These are phyloP conservation scores for Geotrichum reessii DNA, from an alignment of 1,139 yeast genomes.

Conservation along the genomic window DNA sequence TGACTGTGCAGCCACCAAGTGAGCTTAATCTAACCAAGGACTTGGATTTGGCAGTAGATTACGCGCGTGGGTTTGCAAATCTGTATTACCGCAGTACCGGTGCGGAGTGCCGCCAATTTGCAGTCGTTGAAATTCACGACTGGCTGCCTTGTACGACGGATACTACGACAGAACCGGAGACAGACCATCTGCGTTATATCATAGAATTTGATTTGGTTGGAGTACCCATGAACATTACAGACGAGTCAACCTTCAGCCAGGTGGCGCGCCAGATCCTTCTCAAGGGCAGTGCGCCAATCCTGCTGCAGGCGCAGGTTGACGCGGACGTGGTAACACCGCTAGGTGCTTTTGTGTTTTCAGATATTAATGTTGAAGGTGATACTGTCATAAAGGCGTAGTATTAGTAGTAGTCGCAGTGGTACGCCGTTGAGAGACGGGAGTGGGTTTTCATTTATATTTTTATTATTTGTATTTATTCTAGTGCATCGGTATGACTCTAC, in stretches of 20 bases:
- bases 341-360: constrained; percentile 33
- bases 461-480: background rate
- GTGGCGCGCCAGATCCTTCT: constrained; percentile 31
- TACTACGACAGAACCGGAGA: constrained; percentile 3
- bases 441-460: background rate
- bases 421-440: no score
- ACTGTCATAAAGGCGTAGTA: constrained; percentile 19
- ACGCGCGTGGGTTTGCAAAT: constrained; percentile 32
- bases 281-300: constrained; percentile 29
- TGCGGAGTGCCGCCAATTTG: constrained; percentile 28
- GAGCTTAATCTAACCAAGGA: constrained; percentile 20
- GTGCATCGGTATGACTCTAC: background rate
- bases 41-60: constrained; percentile 20
- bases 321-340: constrained; percentile 42
- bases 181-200: constrained; percentile 19
- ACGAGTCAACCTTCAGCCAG: constrained; percentile 29
- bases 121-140: constrained; percentile 29
- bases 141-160: constrained; percentile 35
- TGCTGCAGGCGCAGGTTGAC: constrained; percentile 33
- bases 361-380: constrained; percentile 28
- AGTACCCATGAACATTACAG: constrained; percentile 33
- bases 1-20: constrained; percentile 24
- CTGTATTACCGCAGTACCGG: constrained; percentile 22
- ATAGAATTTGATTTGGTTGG: constrained; percentile 28
- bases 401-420: background rate